Evolutionary conservation across 345 rosid genomes (phyloP).

Genomic region (Psidium friedrichsthalianum): DNA sequence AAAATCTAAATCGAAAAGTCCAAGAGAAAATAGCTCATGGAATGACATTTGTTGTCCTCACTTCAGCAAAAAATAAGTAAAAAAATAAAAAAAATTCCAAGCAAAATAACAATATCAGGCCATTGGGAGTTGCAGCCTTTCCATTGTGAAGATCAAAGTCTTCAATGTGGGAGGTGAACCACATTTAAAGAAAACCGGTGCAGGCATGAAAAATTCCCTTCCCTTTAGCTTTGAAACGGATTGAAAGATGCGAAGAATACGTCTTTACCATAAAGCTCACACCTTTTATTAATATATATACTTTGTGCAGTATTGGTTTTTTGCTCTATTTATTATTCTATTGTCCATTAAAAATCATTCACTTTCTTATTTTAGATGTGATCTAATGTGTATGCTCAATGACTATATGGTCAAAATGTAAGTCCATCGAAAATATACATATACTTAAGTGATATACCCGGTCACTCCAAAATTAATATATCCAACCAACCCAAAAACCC

Average conservation of each 20-base stretch:
- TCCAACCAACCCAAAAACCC: too few relatives aligned
- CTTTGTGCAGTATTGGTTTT: neutral
- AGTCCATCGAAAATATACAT: too few relatives aligned
- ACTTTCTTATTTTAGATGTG: neutral
- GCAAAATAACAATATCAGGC: neutral
- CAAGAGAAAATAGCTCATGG: too few relatives aligned
- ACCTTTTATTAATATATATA: neutral
- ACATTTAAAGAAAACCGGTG: too few relatives aligned
- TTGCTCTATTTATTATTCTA: neutral
- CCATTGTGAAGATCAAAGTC: neutral
- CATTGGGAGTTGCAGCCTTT: neutral
- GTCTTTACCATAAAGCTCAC: neutral
- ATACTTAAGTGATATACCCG: too few relatives aligned
- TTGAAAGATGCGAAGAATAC: neutral
- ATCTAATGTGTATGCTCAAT: neutral
- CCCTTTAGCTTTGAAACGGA: too few relatives aligned
- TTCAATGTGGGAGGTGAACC: too few relatives aligned
- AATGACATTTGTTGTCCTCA: too few relatives aligned
- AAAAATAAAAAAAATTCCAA: neutral
- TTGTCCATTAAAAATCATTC: neutral
- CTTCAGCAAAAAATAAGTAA: too few relatives aligned
- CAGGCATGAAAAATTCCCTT: too few relatives aligned
- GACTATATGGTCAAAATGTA: neutral
- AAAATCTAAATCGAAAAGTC: too few relatives aligned
- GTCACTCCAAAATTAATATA: too few relatives aligned